A percentile compares a stretch with the other conserved stretches of the same genome.
These are phyloP conservation scores for Cryptosporidium sp. DNA, from an alignment of 169 alveolate genomes.

Conservation along the genomic window DNA sequence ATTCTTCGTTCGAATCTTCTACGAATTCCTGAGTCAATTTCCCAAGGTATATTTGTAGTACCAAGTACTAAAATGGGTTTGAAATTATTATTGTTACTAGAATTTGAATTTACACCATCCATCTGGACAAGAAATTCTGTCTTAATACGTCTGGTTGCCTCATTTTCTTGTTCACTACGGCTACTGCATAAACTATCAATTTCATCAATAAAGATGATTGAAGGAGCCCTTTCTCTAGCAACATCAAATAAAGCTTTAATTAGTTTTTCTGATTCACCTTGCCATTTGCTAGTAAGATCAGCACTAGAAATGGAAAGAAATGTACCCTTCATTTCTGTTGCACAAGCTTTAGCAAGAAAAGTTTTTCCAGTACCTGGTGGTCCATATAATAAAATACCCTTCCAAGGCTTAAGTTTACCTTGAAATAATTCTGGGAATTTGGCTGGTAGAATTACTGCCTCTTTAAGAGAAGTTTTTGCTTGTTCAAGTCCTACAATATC, in stretches of 20 bases:
- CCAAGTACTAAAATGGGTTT: slow-evolving; percentile 92
- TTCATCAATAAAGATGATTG: slow-evolving; percentile 98
- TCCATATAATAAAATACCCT: slow-evolving; percentile 91
- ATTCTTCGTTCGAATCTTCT: slow-evolving; percentile 97
- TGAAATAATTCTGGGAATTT: slow-evolving; percentile 94
- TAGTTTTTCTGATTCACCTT: slow-evolving; percentile 98
- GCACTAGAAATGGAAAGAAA: slow-evolving; percentile 96
- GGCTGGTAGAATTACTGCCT: slow-evolving; percentile 95
- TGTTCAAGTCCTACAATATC: slow-evolving; percentile 95
- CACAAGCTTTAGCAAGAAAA: slow-evolving; percentile 98
- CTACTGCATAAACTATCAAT: slow-evolving; percentile 97
- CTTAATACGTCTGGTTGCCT: slow-evolving; percentile 96
- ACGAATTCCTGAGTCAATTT: slow-evolving; percentile 97
- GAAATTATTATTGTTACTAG: slow-evolving; percentile 86
- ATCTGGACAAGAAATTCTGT: slow-evolving; percentile 99
- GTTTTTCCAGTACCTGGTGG: slow-evolving; percentile 99
- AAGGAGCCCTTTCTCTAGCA: slow-evolving; percentile 95
- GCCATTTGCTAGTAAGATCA: slow-evolving; percentile 97
- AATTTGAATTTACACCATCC: slow-evolving; percentile 91
- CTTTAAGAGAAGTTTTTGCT: slow-evolving; percentile 93
- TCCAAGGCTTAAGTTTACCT: slow-evolving; percentile 91
- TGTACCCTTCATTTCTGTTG: slow-evolving; percentile 97
- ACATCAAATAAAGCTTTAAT: slow-evolving; percentile 93
- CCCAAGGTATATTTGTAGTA: slow-evolving; percentile 97
- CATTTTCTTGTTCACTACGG: slow-evolving; percentile 95